Conservation (phyloP, 371 early-diverging fungal genomes). For the Batkoa obscura region DNA sequence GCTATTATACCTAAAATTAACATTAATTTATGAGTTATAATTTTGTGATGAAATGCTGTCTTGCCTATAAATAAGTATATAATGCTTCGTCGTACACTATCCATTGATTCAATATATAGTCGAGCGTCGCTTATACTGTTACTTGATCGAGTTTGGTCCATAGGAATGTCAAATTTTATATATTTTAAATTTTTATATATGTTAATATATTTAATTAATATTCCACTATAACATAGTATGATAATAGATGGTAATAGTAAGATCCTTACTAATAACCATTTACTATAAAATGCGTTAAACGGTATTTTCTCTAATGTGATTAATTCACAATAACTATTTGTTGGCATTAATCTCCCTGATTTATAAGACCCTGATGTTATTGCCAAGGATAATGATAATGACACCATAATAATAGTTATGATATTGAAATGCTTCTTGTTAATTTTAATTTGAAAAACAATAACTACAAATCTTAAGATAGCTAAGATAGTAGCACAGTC, state of each 20-base stretch:
- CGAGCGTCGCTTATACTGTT: too few relatives aligned
- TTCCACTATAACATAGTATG: neutral
- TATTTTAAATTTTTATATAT: neutral
- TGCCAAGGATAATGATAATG: too few relatives aligned
- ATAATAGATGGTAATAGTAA: neutral
- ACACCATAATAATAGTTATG: too few relatives aligned
- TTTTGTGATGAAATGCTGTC: too few relatives aligned
- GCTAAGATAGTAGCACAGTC: neutral
- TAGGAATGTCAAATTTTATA: neutral
- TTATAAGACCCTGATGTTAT: too few relatives aligned
- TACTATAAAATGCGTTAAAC: neutral
- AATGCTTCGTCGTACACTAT: too few relatives aligned
- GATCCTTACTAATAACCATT: neutral
- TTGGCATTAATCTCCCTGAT: neutral
- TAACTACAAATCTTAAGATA: neutral
- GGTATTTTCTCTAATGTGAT: neutral
- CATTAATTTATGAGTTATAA: neutral
- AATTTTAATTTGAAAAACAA: too few relatives aligned
- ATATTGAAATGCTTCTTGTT: too few relatives aligned
- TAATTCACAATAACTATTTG: neutral
- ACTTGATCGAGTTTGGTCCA: neutral
- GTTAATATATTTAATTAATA: neutral
- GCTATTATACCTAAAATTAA: neutral
- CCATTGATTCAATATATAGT: too few relatives aligned
- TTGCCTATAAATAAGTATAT: too few relatives aligned